Evolutionary conservation across 2,329 filamentous ascomycete species (phyloP), one percentile per base, ranked within the genome.

Genomic region (Exserohilum turcica): DNA sequence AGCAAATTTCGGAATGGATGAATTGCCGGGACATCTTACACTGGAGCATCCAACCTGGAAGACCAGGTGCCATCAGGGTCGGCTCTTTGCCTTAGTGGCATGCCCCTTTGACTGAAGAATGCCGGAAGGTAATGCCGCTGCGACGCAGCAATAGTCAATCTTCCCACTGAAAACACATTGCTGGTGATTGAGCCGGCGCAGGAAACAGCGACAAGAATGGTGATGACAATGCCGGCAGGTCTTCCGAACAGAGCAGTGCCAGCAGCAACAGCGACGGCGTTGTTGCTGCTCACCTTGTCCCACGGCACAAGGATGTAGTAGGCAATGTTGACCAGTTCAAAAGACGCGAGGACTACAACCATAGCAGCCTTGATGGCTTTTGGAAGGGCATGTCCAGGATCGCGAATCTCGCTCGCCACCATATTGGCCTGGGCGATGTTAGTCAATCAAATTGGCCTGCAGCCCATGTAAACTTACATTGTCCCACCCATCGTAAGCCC

Each of bases 401-500:
- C 57, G 5, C 54, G 60, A 10, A 75, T 70, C 38, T 75, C 73
- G 40, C 68, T 73, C n/a, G 73, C 72, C 6, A 76, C 70, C 18
- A 74, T 56, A n/a, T 74, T 74, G 47, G 71, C 71, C 72, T 75
- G 42, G 31, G 27, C 13, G 18, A 27, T 12, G 37, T 55, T 24
- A 55, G 48, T 12, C 21, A 16, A 19, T 7, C n/a, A 4, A 15
- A 31, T 21, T 21, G 13, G n/a, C 15, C n/a, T 33, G 27, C 12
- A 21, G 18, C 12, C 3, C 5, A 31, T 13, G 31, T 28, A 24
- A 8, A 62, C 77, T 73, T 33, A 83, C 83, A 74, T 86, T 87
- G 49, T 87, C 85, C 85, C 85, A 88, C 0, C 85, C 85, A 0
- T 82, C 85, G 54, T 86, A 88, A 0, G 83, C 85, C 85, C 84